Evolutionary conservation across 1,284 basidiomycete genomes (phyloP).

Genomic region (Marasmius sp.): DNA sequence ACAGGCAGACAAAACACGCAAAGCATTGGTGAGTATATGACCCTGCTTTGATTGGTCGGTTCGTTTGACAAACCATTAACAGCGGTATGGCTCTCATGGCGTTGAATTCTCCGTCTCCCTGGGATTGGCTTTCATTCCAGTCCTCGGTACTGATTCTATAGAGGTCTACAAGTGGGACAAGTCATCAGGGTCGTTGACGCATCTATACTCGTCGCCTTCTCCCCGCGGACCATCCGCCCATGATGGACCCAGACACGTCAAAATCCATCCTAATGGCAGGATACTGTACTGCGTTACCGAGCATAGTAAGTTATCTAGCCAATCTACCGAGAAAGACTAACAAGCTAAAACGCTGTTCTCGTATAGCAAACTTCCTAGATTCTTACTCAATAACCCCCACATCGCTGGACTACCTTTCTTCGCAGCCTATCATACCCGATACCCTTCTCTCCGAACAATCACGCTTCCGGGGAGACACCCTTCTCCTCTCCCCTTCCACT

Average conservation of each 20-base stretch:
- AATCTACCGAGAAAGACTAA: neutral
- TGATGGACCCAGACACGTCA: conserved; percentile 50
- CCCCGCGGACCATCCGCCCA: conserved; percentile 33
- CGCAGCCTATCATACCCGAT: conserved; percentile 37
- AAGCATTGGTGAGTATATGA: conserved; percentile 37
- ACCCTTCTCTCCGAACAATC: conserved; percentile 5
- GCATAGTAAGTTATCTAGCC: conserved; percentile 35
- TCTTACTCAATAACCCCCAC: conserved; percentile 36
- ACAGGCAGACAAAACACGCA: conserved; percentile 46
- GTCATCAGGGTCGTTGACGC: conserved; percentile 30
- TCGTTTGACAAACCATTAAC: neutral
- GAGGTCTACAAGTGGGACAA: conserved; percentile 40
- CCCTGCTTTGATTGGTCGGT: neutral
- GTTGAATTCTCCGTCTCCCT: conserved; percentile 40
- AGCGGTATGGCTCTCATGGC: conserved; percentile 49
- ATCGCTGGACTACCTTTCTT: conserved; percentile 32
- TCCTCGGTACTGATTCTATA: conserved; percentile 45
- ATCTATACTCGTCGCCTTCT: conserved; percentile 36
- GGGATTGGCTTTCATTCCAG: conserved; percentile 43
- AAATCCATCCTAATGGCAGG: conserved; percentile 47
- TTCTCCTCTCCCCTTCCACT: conserved; percentile 40
- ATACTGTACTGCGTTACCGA: conserved; percentile 49
- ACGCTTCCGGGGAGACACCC: conserved; percentile 44
- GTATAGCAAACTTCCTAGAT: conserved; percentile 43
- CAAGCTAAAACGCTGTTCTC: neutral